Conservation (phyloP, 73 alveolate species). For the Uronychia setigera region DNA sequence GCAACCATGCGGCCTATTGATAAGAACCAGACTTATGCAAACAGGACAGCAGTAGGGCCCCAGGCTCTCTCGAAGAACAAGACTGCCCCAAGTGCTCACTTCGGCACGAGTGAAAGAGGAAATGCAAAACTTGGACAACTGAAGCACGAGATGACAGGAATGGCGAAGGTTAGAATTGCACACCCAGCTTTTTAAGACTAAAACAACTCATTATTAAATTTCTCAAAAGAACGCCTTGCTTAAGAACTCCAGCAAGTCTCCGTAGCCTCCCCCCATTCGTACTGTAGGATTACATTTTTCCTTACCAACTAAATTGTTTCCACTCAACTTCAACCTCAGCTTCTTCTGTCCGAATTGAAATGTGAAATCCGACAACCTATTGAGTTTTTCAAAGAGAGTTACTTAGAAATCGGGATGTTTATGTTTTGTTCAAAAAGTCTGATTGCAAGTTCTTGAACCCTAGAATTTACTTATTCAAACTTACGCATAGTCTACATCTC, state of each 20-base stretch:
- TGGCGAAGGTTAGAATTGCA: slow-evolving; percentile 62
- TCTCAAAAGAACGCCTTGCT: background rate
- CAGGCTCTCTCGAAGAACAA: slow-evolving; percentile 48
- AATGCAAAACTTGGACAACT: slow-evolving; percentile 58
- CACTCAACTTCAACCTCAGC: background rate
- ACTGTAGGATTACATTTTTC: no score
- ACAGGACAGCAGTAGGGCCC: slow-evolving; percentile 44
- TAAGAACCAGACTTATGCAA: slow-evolving; percentile 63
- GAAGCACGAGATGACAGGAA: slow-evolving; percentile 74
- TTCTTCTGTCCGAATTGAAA: background rate
- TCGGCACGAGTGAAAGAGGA: slow-evolving; percentile 61
- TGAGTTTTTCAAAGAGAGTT: background rate
- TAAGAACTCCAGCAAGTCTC: no score
- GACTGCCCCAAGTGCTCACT: slow-evolving; percentile 40
- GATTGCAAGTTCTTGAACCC: background rate
- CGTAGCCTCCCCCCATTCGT: no score
- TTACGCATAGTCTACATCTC: background rate
- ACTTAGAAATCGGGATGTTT: background rate
- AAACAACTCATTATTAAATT: background rate
- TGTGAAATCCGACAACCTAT: background rate
- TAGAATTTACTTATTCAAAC: background rate
- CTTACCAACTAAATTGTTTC: background rate
- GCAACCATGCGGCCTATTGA: slow-evolving; percentile 21
- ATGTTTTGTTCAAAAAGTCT: background rate
- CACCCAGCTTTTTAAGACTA: slow-evolving; percentile 67